These are phyloP conservation scores for Cladosporium sp. DNA, from an alignment of 2,329 filamentous ascomycete species.

Conservation along the genomic window DNA sequence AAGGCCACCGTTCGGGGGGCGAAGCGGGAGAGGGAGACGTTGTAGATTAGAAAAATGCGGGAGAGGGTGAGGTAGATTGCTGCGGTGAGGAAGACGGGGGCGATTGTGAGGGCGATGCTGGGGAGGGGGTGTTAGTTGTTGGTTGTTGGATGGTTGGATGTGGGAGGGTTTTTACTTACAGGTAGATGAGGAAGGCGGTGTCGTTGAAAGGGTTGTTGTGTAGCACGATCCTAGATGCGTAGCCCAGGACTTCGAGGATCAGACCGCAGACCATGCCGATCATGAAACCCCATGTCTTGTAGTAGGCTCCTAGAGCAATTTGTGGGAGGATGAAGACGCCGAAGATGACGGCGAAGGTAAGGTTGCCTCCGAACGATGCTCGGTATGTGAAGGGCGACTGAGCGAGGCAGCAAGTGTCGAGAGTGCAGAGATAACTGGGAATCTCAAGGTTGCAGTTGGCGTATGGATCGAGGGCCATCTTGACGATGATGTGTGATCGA, in stretches of 20 bases:
- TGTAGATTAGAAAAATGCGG: constrained; percentile 43
- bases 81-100: constrained; percentile 47
- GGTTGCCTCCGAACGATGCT: constrained; percentile 45
- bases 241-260: constrained; percentile 56
- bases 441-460: constrained; percentile 28
- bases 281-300: constrained; percentile 58
- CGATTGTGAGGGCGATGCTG: constrained; percentile 46
- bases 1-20: constrained; percentile 44
- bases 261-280: constrained; percentile 50
- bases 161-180: neutral
- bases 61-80: constrained; percentile 49
- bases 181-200: constrained; percentile 42
- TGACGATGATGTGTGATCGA: neutral
- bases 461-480: constrained; percentile 20
- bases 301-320: constrained; percentile 50
- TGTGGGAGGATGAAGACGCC: constrained; percentile 51
- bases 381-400: constrained; percentile 53
- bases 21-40: constrained; percentile 28
- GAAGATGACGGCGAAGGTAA: constrained; percentile 55
- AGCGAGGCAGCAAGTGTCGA: constrained; percentile 34
- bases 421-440: constrained; percentile 25
- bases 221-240: constrained; percentile 54
- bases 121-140: constrained; percentile 24
- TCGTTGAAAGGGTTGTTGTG: constrained; percentile 45
- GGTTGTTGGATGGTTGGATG: neutral